Base-by-base conservation (phyloP, 345 rosid genomes). In the Carallia brachiata region DNA sequence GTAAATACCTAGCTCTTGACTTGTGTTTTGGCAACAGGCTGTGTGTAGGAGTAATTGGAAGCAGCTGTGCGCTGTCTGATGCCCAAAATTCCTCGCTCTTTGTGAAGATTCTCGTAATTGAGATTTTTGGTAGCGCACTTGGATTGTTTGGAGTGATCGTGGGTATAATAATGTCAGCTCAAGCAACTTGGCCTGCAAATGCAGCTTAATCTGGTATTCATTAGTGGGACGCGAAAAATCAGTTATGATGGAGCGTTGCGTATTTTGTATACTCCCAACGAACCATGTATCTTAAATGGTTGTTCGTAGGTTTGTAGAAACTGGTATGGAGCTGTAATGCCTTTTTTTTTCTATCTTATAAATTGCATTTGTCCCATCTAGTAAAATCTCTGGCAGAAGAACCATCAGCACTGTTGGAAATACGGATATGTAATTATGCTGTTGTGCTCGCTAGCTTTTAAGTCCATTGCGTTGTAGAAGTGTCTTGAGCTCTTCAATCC, bases 121-220 rank as follows among this genome's bases (percentile, higher is more conserved):
- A 96, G 82, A 96, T 96, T 74, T 92, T 96, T 55, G 99, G 99
- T 52, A 95, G 99, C 78, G 99, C 99, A 0, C 90, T 95, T 7
- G 99, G 99, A 48, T 79, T 96, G 87, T 96, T 96, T 63, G 99
- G 97, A 72, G 98, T 96, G 80, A 96, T 95, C 63, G 96, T 95
- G n/a, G 96, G 99, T 68, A 92, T 95, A 64, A 95, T 95, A 61
- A 95, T 95, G 99, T 95, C 99, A 62, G 93, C 99, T 72, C 99
- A 95, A 88, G 99, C 99, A 50, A 69, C 97, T 52, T 96, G 99
- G 97, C 99, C 99, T 63, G 65, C 94, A 18, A 89, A 82, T 86
- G 1, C 61, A 5, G 84, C 31, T 23, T 81, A 71, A 79, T 74
- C 61, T 23, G 48, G 59, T 40, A 13, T 52, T 77, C n/a, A 44